Percentiles rank a stretch among this genome's conserved stretches.
Evolutionary conservation across 2,329 filamentous ascomycete species (phyloP).

Genomic region (Aspergillus pseudoviridinutans): DNA sequence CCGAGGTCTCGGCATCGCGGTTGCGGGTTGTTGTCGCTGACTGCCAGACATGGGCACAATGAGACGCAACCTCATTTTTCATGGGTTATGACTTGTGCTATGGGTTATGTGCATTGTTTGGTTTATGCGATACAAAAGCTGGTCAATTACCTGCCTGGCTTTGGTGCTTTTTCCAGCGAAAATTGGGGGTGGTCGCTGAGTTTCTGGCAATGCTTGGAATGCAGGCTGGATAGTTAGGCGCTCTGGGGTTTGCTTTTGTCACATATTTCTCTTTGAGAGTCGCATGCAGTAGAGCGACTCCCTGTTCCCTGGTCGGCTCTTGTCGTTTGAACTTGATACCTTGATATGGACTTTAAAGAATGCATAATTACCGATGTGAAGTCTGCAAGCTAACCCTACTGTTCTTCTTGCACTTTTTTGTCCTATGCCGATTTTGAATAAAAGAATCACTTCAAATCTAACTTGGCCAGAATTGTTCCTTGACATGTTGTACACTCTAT

Average conservation of each 20-base stretch:
- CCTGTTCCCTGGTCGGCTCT: neutral
- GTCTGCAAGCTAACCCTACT: neutral
- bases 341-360: neutral
- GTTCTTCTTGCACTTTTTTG: neutral
- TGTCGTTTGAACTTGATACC: neutral
- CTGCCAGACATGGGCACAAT: neutral
- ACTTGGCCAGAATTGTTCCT: neutral
- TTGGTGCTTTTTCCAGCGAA: neutral
- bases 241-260: neutral
- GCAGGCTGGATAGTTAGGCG: neutral
- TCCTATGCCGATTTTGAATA: neutral
- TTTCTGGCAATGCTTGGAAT: too few species aligned
- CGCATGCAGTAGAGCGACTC: neutral
- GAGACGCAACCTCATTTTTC: neutral
- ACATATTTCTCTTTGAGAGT: neutral
- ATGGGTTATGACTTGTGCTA: neutral
- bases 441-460: neutral
- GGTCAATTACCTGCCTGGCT: neutral
- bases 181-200: neutral
- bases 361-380: neutral
- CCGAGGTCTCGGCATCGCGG: neutral
- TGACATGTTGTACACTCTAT: neutral
- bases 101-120: neutral
- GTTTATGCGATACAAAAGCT: neutral
- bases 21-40: neutral